Percentiles rank a stretch among this genome's conserved stretches.
These are phyloP conservation scores for Tetradesmus lagerheimii DNA, from an alignment of 139 green algal species.

Conservation along the genomic window DNA sequence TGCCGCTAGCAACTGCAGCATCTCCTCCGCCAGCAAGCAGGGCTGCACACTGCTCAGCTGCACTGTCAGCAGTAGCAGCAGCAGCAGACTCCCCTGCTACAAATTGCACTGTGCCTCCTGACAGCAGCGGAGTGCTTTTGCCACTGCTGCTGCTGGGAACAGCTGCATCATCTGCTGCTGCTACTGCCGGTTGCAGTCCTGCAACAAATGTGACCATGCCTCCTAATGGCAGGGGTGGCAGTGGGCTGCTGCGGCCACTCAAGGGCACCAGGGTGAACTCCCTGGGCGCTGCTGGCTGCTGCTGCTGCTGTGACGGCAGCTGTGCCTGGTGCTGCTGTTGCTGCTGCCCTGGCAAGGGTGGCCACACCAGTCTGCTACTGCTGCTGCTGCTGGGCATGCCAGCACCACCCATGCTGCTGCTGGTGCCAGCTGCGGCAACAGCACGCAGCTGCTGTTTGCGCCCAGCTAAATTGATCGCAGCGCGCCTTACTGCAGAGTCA, in stretches of 20 bases:
- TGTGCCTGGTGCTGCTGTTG: neutral
- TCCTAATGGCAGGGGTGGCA: neutral
- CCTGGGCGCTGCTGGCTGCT: neutral
- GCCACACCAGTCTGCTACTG: neutral
- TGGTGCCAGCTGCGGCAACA: neutral
- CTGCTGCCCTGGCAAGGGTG: neutral
- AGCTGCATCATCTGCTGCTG: neutral
- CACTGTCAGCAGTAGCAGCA: neutral
- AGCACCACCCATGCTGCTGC: neutral
- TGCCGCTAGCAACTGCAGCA: neutral
- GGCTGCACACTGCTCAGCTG: neutral
- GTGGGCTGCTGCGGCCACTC: neutral
- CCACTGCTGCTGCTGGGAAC: neutral
- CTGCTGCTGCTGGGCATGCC: neutral
- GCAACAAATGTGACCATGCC: neutral
- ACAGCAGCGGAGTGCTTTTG: neutral
- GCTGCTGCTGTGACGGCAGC: neutral
- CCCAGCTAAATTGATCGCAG: neutral
- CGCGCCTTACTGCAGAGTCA: neutral
- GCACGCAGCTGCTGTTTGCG: neutral
- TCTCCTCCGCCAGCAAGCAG: neutral
- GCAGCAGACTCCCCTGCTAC: neutral
- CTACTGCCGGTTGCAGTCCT: neutral
- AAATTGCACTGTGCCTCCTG: neutral
- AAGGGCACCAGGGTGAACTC: neutral